phyloP scores from a whole-genome alignment of 208 protist genomes.

The Porcisia deanei region DNA sequence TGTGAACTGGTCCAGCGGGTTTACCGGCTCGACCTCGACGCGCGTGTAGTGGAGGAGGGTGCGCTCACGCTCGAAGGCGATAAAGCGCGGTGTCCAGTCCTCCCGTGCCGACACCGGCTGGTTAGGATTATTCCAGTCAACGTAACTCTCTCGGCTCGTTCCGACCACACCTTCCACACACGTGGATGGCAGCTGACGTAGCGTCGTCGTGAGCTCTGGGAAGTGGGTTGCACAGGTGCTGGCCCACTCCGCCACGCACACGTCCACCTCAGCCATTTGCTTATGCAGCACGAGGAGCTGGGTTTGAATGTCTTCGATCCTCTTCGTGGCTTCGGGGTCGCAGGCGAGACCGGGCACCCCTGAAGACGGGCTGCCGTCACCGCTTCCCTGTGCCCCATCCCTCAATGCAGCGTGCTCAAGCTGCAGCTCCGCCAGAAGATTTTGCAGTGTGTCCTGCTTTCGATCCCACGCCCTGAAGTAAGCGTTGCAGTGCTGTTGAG shows the following conservation, averaged over 20 bases:
- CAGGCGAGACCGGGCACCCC: neutral
- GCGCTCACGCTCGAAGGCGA: conserved; percentile 65
- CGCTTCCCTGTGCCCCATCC: neutral
- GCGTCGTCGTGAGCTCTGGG: conserved; percentile 44
- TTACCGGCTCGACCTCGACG: conserved; percentile 48
- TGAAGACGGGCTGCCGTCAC: neutral
- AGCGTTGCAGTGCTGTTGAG: conserved; percentile 46
- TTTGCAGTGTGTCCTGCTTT: conserved; percentile 46
- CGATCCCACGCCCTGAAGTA: conserved; percentile 51
- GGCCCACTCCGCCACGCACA: conserved; percentile 41
- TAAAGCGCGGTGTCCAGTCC: conserved; percentile 31
- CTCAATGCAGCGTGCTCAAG: conserved; percentile 13
- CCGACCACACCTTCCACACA: conserved; percentile 29
- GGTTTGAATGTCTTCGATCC: conserved; percentile 28
- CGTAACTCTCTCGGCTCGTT: neutral
- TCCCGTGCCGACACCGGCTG: neutral
- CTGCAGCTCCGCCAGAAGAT: conserved; percentile 47
- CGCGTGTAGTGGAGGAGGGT: conserved; percentile 63
- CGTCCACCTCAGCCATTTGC: conserved; percentile 53
- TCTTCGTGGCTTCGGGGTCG: conserved; percentile 14
- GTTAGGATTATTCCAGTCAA: neutral
- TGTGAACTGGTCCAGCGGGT: conserved; percentile 49
- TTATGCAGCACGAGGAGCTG: conserved; percentile 35
- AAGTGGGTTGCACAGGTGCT: conserved; percentile 55
- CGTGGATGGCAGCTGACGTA: conserved; percentile 50